Base-by-base conservation (phyloP, 805 yeast species). In the Metschnikowia corniflorae region DNA sequence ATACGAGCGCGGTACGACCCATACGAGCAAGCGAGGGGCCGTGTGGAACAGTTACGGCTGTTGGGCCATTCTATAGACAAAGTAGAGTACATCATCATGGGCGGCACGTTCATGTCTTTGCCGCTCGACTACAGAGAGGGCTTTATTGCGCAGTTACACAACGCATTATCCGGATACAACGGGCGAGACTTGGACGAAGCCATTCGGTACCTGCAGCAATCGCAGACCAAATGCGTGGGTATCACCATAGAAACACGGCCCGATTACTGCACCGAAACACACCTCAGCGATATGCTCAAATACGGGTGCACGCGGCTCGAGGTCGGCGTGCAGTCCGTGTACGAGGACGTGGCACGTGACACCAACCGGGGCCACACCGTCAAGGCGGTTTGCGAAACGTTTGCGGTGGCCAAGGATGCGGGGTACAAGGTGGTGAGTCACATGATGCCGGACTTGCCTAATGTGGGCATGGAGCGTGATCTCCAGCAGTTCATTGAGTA, bases 401-500 rank as follows among this genome's bases (percentile, higher is more conserved):
- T 93, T 68, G 86, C 86, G 1, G 78, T 84, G 30, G 95, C 97
- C n/a, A 93, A 93, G 58, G 98, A 93, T 62, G 91, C 98, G 1
- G 98, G 98, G 10, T 93, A 89, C 63, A 93, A 93, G 59, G 95
- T 93, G 36, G 98, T 93, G 16, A 81, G 95, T 47, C 98, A 93
- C 65, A 93, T 93, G 98, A 93, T 93, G 98, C 98, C 98, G 12
- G 98, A 93, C 69, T 71, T 93, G 53, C 98, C 98, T 13, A 93
- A 93, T 55, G 97, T 93, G 41, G 98, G 97, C 14, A 86, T 91
- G 95, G 98, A 93, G 64, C 77, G 98, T 59, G 98, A 93, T 59
- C 68, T 91, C 41, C 96, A 88, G 55, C 98, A 93, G 65, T 93
- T 93, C 57, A 78, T 82, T 54, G 98, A 93, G 60, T 93, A 93